A percentile compares a stretch with the other conserved stretches of the same genome.
These are phyloP conservation scores for Phellopilus nigrolimitatus DNA, from an alignment of 1,284 basidiomycete genomes.

Conservation along the genomic window DNA sequence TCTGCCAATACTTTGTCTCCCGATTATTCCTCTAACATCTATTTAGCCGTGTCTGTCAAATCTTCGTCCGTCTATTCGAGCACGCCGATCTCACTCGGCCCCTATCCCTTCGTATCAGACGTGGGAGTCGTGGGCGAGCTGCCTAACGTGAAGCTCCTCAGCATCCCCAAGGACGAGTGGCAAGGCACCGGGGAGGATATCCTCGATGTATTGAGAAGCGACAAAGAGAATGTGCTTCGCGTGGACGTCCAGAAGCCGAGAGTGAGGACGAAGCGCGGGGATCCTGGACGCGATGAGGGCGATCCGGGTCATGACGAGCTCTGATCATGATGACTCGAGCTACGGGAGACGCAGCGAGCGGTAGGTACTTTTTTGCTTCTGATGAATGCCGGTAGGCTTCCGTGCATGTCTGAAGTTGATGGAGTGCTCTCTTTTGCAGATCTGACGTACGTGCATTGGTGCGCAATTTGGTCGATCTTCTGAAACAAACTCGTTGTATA, in stretches of 20 bases:
- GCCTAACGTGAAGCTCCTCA: constrained; percentile 30
- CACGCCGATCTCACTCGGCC: constrained; percentile 23
- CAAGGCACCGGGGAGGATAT: constrained; percentile 23
- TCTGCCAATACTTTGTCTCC: no score
- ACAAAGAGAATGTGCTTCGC: constrained; percentile 25
- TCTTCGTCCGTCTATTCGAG: constrained; percentile 25
- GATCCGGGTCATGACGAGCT: not conserved
- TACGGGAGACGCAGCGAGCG: no score
- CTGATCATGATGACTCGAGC: not conserved
- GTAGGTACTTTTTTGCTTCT: not conserved
- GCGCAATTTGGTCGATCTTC: no score
- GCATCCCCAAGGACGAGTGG: constrained; percentile 29
- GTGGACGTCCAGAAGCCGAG: constrained; percentile 31
- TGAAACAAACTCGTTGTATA: no score
- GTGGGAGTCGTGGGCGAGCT: constrained; percentile 30
- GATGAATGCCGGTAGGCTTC: not conserved
- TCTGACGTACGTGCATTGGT: no score
- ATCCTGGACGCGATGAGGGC: constrained; percentile 1
- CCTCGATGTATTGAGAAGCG: constrained; percentile 22
- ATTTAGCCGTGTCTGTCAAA: constrained; percentile 28
- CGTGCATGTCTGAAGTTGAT: no score
- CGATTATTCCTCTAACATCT: constrained; percentile 26
- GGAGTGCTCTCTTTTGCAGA: no score
- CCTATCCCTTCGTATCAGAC: constrained; percentile 26
- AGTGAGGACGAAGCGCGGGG: constrained; percentile 27